Conservation (phyloP, 306 rosid genomes). For the Prunus davidiana region DNA sequence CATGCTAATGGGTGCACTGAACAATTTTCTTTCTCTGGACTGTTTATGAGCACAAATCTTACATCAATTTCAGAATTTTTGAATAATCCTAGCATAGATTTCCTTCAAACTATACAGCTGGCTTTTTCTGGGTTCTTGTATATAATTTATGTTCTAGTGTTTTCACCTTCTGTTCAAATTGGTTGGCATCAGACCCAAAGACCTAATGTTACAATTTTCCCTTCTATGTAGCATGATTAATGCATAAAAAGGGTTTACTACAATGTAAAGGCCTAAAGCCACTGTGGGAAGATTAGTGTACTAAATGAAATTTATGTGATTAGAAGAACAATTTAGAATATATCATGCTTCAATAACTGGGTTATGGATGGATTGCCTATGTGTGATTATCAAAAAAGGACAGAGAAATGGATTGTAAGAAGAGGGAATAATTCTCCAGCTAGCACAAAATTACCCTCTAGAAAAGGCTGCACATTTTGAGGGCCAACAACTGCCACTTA, state of each 20-base stretch:
- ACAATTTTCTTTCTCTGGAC: background rate
- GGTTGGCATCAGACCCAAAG: background rate
- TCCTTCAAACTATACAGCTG: too few relatives aligned
- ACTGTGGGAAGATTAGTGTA: background rate
- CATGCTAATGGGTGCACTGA: background rate
- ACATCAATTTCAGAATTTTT: background rate
- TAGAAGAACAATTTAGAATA: background rate
- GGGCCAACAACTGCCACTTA: background rate
- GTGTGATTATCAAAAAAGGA: too few relatives aligned
- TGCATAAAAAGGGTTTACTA: background rate
- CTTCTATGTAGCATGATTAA: background rate
- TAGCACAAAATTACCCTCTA: background rate
- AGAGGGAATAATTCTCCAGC: background rate
- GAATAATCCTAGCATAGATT: too few relatives aligned
- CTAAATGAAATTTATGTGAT: background rate
- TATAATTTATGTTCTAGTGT: background rate
- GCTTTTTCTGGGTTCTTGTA: background rate
- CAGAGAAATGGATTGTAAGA: background rate
- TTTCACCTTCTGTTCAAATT: background rate
- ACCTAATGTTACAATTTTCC: background rate
- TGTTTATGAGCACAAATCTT: background rate
- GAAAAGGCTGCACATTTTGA: background rate
- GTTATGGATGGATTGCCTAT: background rate
- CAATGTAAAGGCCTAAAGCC: background rate
- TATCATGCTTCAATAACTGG: background rate